Conservation (phyloP, 768 basidiomycete species). For the Kockovaella imperatae region DNA sequence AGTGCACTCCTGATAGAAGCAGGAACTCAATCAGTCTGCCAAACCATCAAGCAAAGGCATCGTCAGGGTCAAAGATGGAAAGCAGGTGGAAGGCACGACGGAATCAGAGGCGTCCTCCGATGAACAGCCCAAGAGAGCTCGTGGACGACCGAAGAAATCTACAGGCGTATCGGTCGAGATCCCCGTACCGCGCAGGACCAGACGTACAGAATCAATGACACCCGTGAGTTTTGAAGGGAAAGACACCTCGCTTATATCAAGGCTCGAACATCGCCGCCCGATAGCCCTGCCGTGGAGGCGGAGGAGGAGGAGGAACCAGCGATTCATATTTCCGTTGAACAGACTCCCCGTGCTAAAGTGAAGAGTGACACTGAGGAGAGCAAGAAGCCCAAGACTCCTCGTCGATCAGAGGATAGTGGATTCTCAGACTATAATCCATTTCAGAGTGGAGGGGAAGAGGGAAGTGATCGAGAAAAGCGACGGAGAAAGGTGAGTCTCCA, state of each 20-base stretch:
- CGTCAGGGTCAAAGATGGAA: conserved; percentile 17
- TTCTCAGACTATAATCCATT: conserved; percentile 44
- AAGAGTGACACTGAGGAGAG: conserved; percentile 15
- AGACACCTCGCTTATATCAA: conserved; percentile 5
- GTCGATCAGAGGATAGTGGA: conserved; percentile 30
- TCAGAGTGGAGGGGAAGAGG: conserved; percentile 40
- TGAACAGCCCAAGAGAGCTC: conserved; percentile 4
- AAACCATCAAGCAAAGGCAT: conserved; percentile 29
- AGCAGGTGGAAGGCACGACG: not conserved
- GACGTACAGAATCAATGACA: no score
- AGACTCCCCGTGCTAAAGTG: not conserved
- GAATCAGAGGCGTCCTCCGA: conserved; percentile 2
- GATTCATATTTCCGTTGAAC: not conserved
- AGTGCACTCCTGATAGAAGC: not conserved
- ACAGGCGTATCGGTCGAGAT: no score
- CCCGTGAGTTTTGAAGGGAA: conserved; percentile 1
- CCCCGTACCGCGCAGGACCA: no score
- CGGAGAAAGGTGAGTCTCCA: conserved; percentile 27
- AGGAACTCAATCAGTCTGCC: conserved; percentile 1
- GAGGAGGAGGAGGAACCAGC: not conserved
- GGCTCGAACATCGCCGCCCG: not conserved
- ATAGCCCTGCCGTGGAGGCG: not conserved
- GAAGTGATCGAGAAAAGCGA: conserved; percentile 24
- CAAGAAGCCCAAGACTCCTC: conserved; percentile 20
- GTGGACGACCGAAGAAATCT: conserved; percentile 1